Base-by-base conservation (phyloP, 768 basidiomycete genomes). In the Kwoniella botswanensis region DNA sequence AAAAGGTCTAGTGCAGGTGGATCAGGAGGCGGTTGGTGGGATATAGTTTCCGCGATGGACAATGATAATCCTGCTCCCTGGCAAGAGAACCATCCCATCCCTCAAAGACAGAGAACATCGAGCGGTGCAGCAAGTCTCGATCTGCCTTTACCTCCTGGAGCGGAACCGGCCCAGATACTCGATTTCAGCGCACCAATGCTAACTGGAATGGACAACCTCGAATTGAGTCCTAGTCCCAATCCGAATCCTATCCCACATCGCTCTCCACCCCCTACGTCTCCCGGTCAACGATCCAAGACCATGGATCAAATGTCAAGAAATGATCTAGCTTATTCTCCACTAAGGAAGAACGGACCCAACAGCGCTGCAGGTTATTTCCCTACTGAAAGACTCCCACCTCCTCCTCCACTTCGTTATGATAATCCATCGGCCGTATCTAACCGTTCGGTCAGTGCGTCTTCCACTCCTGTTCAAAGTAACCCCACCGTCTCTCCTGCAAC, bases 41-140 rank as follows among this genome's bases (percentile, higher is more conserved):
- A 80, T 74, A 72, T 80, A 5, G 75, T 80, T 17, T 80, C 79
- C 0, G 77, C 77, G 9, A 73, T 80, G n/a, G 63, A 74, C 11
- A 63, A 67, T 15, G 64, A 74, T 18, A 65, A 60, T 22, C 66
- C 75, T 11, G 68, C 72, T 18, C 79, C 79, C 0, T 78, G 79
- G 79, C 53, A 71, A 26, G 69, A 74, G 2, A 54, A 59, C 46
- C 58, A 57, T 29, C 66, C 56, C 6, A 22, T 50, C 17, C 46
- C 50, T 6, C n/a, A 63, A 5, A 56, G 62, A 46, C 57, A 60
- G 7, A 63, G 67, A 13, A 55, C 67, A 2, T 66, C 71, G 1
- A 66, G 65, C 43, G 35, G 55, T 22, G 41, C 58, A 11, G 68
- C 29, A 9, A 68, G 65, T 57, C 50, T 70, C 10, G 58, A 70